Evolutionary conservation across 2,329 filamentous ascomycete species (phyloP).

Genomic region (Colletotrichum eremochloae): DNA sequence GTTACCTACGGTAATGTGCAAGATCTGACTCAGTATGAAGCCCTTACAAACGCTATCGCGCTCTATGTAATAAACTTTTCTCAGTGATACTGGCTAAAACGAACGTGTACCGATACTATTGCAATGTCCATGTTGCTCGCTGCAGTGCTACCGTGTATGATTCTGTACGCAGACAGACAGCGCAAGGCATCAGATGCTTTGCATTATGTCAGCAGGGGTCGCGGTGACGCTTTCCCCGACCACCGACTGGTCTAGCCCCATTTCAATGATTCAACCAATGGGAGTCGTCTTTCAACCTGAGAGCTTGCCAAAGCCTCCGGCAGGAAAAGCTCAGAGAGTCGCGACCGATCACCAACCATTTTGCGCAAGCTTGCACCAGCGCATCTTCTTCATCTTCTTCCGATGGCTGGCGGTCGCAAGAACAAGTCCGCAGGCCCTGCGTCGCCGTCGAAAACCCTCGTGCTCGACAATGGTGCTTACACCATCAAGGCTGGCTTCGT

Average conservation of each 20-base stretch:
- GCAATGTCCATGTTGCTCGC: neutral
- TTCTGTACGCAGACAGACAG: too few species aligned
- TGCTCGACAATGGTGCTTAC: constrained; percentile 94
- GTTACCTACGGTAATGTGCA: neutral
- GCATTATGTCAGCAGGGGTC: constrained; percentile 6
- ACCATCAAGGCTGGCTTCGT: constrained; percentile 92
- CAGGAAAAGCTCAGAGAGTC: neutral
- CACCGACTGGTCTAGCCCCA: neutral
- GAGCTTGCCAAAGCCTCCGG: neutral
- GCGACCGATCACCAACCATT: neutral
- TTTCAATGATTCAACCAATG: neutral
- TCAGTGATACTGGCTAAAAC: neutral
- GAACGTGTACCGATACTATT: neutral
- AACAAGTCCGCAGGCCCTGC: constrained; percentile 64
- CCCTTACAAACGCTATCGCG: neutral
- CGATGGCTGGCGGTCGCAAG: constrained; percentile 64
- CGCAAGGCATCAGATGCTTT: too few species aligned
- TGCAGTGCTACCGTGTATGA: neutral
- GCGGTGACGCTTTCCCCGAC: neutral
- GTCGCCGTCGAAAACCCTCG: constrained; percentile 76
- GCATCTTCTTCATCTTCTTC: neutral
- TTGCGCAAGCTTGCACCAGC: neutral
- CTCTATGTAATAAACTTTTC: neutral
- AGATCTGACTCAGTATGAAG: neutral
- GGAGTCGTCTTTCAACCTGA: neutral